Evolutionary conservation across 129 eudicot species (phyloP).

Genomic region (Dittrichia graveolens): DNA sequence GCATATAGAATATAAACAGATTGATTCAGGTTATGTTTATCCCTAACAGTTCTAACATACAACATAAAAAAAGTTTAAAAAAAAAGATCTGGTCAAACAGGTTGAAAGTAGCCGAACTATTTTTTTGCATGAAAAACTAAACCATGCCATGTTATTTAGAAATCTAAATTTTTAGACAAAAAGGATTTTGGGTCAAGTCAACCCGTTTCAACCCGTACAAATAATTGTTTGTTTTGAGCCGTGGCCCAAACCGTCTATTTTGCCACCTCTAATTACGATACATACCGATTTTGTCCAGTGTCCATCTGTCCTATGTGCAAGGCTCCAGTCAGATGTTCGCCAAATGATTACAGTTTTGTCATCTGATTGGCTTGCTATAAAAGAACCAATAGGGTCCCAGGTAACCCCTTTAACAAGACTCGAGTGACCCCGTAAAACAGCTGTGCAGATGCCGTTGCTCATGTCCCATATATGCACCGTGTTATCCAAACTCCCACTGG

Average conservation of each 20-base stretch:
- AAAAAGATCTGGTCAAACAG: background rate
- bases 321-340: slow-evolving; percentile 99
- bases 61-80: background rate
- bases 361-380: slow-evolving; percentile 96
- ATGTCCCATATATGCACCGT: slow-evolving; percentile 95
- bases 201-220: background rate
- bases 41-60: background rate
- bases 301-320: slow-evolving; percentile 94
- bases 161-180: background rate
- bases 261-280: background rate
- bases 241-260: background rate
- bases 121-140: background rate
- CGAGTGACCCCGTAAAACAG: slow-evolving; percentile 97
- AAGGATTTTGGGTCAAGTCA: background rate
- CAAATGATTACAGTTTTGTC: slow-evolving; percentile 98
- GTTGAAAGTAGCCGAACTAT: background rate
- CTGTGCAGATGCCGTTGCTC: slow-evolving; percentile 88
- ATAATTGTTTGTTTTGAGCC: background rate
- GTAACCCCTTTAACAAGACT: slow-evolving; percentile 98
- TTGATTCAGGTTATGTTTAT: background rate
- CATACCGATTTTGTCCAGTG: slow-evolving; percentile 98
- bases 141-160: no score
- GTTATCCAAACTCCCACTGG: slow-evolving; percentile 97
- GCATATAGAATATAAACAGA: background rate
- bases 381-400: slow-evolving; percentile 99